A percentile compares a stretch with the other conserved stretches of the same genome.
These are phyloP conservation scores for Hypoxylon rickii DNA, from an alignment of 495 filamentous ascomycete species.

Conservation along the genomic window DNA sequence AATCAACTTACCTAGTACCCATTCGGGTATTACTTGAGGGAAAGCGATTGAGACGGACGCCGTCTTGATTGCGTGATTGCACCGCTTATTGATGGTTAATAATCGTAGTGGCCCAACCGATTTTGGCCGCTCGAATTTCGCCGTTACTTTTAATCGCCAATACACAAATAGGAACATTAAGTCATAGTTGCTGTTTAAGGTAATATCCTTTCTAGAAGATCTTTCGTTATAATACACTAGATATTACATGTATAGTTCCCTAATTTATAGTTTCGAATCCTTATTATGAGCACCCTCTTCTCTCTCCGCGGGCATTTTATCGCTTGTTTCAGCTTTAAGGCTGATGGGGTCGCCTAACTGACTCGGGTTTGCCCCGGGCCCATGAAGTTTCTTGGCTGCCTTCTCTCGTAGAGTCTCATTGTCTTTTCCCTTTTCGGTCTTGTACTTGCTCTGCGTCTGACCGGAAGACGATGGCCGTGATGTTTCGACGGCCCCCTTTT, in stretches of 20 bases:
- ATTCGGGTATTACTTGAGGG: no score
- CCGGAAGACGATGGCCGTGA: neutral
- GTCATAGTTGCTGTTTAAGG: no score
- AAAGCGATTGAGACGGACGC: no score
- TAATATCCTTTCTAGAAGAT: no score
- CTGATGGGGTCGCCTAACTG: conserved; percentile 48
- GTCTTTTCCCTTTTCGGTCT: neutral
- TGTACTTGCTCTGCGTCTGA: neutral
- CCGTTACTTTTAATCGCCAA: no score
- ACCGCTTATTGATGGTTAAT: neutral
- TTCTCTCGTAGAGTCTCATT: conserved; percentile 35
- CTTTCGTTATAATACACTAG: no score
- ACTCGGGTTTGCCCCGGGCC: conserved; percentile 45
- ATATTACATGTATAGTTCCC: neutral
- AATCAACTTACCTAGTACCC: no score
- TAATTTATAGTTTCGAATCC: conserved; percentile 31
- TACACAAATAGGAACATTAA: no score
- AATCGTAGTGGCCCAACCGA: no score
- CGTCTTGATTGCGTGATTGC: neutral
- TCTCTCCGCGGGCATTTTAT: conserved; percentile 9
- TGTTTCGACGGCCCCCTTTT: conserved; percentile 16
- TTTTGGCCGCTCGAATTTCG: no score
- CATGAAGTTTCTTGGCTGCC: conserved; percentile 43
- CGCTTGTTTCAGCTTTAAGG: conserved; percentile 47
- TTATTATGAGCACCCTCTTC: conserved; percentile 26